Conservation (phyloP, 331 rosid genomes). For the Telfairia occidentalis region DNA sequence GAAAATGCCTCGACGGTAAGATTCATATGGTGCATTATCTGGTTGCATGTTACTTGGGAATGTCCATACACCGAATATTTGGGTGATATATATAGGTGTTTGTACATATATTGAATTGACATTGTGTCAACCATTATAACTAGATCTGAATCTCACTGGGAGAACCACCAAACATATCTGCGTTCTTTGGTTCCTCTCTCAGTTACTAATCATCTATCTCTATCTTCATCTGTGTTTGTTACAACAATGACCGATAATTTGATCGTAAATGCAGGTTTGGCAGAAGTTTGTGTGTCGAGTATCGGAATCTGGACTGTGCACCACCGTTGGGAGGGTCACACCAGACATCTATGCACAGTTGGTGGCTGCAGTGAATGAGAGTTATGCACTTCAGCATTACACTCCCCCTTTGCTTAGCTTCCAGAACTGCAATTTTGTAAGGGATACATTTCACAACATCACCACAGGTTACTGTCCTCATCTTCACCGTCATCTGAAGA, state of each 20-base stretch:
- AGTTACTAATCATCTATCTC: not conserved
- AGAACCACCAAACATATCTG: not conserved
- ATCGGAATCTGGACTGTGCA: slow-evolving; percentile 49
- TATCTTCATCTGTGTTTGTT: not conserved
- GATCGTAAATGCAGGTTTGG: slow-evolving; percentile 57
- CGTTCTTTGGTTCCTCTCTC: not conserved
- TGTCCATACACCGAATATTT: not conserved
- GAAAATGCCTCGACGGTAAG: slow-evolving; percentile 76
- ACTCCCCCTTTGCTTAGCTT: slow-evolving; percentile 70
- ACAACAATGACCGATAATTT: not conserved
- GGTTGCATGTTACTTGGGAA: not conserved
- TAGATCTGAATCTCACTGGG: not conserved
- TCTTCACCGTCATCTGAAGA: slow-evolving; percentile 50
- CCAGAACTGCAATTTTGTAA: slow-evolving; percentile 88
- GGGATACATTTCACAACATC: slow-evolving; percentile 67
- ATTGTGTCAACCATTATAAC: not conserved
- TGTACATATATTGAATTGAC: not conserved
- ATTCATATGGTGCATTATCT: not conserved
- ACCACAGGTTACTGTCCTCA: slow-evolving; percentile 66
- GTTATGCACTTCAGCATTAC: slow-evolving; percentile 87
- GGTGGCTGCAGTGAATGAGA: slow-evolving; percentile 69
- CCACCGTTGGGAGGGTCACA: slow-evolving; percentile 64
- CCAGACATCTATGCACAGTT: slow-evolving; percentile 57
- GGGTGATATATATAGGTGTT: not conserved
- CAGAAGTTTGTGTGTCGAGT: slow-evolving; percentile 54